Evolutionary conservation across 2,329 filamentous ascomycete species (phyloP).

Genomic region (Arthrocladium fulminans): DNA sequence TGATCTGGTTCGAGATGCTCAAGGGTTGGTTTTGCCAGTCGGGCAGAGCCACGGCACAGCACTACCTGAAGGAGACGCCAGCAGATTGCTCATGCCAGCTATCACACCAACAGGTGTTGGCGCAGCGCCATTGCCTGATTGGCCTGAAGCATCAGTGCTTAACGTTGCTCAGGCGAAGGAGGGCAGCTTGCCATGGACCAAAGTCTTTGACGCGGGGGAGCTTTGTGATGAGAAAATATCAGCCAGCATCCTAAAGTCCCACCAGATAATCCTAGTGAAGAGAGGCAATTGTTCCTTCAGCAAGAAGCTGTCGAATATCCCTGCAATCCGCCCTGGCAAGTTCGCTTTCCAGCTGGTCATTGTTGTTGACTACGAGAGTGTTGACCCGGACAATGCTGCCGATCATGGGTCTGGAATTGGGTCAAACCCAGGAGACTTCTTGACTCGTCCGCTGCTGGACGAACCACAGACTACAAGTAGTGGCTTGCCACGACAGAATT

Average conservation of each 20-base stretch:
- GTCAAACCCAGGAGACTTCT: conserved; percentile 19
- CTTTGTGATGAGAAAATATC: conserved; percentile 54
- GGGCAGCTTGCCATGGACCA: conserved; percentile 53
- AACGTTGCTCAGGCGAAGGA: conserved; percentile 24
- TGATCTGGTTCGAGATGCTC: conserved; percentile 12
- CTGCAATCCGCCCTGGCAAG: conserved; percentile 56
- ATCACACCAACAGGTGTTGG: conserved; percentile 43
- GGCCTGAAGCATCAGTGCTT: conserved; percentile 38
- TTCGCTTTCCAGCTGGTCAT: conserved; percentile 69
- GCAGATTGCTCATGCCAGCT: conserved; percentile 39
- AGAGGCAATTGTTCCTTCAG: conserved; percentile 80
- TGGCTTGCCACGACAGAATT: conserved; percentile 60
- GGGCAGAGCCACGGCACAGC: conserved; percentile 22
- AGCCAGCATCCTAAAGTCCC: conserved; percentile 39
- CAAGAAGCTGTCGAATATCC: conserved; percentile 76
- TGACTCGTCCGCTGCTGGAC: conserved; percentile 65
- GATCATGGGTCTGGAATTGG: conserved; percentile 18
- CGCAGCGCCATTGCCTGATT: conserved; percentile 61
- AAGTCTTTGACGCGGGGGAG: conserved; percentile 53
- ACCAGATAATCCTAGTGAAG: conserved; percentile 73
- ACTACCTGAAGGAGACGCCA: conserved; percentile 1
- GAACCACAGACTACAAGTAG: conserved; percentile 60
- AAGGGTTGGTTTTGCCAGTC: conserved; percentile 2
- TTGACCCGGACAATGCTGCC: conserved; percentile 31
- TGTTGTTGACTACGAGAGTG: conserved; percentile 43